These are phyloP conservation scores for Globisporangium takayamanum DNA, from an alignment of 352 stramenopile genomes.

Conservation along the genomic window DNA sequence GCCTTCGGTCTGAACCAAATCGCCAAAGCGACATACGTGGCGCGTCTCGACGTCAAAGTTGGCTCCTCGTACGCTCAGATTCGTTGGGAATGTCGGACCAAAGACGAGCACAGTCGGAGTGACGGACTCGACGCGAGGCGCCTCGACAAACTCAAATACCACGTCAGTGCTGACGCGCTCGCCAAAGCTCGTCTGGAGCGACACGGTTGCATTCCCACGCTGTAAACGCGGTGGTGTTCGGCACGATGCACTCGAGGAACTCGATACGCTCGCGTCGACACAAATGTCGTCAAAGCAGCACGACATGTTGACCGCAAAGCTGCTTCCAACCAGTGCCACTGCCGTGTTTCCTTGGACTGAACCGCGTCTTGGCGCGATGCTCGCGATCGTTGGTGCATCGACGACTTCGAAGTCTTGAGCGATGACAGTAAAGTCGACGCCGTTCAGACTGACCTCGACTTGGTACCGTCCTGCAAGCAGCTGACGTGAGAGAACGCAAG, in stretches of 20 bases:
- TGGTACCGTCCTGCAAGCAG: conserved; percentile 12
- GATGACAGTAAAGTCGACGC: conserved; percentile 12
- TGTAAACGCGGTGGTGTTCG: conserved; percentile 10
- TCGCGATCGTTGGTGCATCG: conserved; percentile 15
- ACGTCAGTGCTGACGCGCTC: conserved; percentile 13
- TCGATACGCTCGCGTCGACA: conserved; percentile 12
- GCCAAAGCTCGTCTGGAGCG: conserved; percentile 10
- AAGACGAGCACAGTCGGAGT: conserved; percentile 25
- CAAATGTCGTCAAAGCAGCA: conserved; percentile 49
- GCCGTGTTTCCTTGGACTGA: conserved; percentile 15
- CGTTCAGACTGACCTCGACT: conserved; percentile 23
- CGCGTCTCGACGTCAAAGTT: conserved; percentile 15
- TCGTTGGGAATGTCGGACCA: conserved; percentile 12
- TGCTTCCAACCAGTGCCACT: conserved; percentile 20
- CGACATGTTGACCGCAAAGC: conserved; percentile 20
- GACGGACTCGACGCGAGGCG: conserved; percentile 12
- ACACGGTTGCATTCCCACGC: conserved; percentile 13
- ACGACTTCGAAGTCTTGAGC: conserved; percentile 20
- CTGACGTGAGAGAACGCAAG: conserved; percentile 15
- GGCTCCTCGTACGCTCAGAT: conserved; percentile 18
- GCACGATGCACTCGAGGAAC: conserved; percentile 20
- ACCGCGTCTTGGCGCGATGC: conserved; percentile 17
- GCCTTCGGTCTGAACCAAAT: conserved; percentile 8
- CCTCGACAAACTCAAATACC: conserved; percentile 19
- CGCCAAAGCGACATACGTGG: conserved; percentile 20